These are phyloP conservation scores for Ganoderma sp. DNA, from an alignment of 1,284 basidiomycete genomes.

Conservation along the genomic window DNA sequence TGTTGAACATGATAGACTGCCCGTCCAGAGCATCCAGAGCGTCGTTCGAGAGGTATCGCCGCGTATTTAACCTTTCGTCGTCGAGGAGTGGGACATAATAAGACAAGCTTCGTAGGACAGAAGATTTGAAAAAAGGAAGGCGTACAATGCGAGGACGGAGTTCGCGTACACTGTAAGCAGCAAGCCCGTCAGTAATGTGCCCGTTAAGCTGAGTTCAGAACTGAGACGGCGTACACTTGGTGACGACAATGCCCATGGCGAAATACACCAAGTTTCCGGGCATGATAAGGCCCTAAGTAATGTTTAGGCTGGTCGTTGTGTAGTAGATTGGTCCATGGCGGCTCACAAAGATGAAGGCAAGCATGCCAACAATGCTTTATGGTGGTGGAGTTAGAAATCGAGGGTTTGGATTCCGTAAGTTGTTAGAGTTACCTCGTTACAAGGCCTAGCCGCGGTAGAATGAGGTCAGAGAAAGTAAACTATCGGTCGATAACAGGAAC, in stretches of 20 bases:
- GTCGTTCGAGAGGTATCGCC: background rate
- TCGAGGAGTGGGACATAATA: background rate
- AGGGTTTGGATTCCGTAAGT: background rate
- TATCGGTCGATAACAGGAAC: background rate
- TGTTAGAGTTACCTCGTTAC: background rate
- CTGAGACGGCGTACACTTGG: background rate
- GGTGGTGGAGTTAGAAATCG: background rate
- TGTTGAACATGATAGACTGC: background rate
- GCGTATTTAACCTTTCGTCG: background rate
- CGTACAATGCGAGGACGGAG: slow-evolving; percentile 5
- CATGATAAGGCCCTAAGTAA: background rate
- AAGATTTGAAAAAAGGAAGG: background rate
- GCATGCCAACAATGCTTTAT: background rate
- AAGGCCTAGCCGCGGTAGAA: background rate
- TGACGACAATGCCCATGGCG: background rate
- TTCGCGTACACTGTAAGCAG: slow-evolving; percentile 1
- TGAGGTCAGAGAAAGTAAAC: background rate
- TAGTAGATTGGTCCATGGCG: background rate
- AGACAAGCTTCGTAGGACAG: background rate
- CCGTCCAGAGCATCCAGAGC: background rate
- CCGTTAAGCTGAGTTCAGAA: background rate
- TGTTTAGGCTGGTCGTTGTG: background rate
- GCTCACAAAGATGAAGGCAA: slow-evolving; percentile 4
- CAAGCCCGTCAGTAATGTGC: background rate
- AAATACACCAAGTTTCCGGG: background rate